Evolutionary conservation across 2,329 filamentous ascomycete species (phyloP).

Genomic region (Calycina herbarum): DNA sequence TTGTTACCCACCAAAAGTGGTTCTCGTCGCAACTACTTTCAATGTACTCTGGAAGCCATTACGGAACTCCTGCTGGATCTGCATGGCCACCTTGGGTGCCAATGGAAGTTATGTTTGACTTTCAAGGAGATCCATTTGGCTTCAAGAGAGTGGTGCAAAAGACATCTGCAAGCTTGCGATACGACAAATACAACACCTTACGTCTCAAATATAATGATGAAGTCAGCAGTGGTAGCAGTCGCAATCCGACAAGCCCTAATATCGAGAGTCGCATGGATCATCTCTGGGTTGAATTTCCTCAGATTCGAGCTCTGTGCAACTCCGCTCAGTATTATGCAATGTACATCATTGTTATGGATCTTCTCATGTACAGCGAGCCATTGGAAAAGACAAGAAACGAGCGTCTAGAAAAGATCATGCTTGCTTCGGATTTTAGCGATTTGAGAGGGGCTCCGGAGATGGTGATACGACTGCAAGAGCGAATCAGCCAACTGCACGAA

Average conservation of each 20-base stretch:
- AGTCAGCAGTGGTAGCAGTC: slow-evolving; percentile 59
- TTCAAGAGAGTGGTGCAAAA: slow-evolving; percentile 97
- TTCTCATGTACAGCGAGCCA: slow-evolving; percentile 94
- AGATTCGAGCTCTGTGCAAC: slow-evolving; percentile 92
- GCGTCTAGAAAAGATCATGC: slow-evolving; percentile 95
- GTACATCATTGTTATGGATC: slow-evolving; percentile 95
- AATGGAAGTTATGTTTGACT: slow-evolving; percentile 98
- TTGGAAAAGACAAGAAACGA: slow-evolving; percentile 96
- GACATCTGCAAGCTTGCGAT: slow-evolving; percentile 89
- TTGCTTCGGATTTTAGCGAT: slow-evolving; percentile 98
- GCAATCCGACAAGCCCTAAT: slow-evolving; percentile 51
- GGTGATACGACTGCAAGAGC: slow-evolving; percentile 86
- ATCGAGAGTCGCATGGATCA: slow-evolving; percentile 87
- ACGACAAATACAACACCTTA: slow-evolving; percentile 97
- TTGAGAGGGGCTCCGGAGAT: slow-evolving; percentile 89
- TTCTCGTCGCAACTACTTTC: slow-evolving; percentile 82
- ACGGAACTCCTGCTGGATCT: slow-evolving; percentile 80
- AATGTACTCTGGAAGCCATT: slow-evolving; percentile 91
- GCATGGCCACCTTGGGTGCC: slow-evolving; percentile 98
- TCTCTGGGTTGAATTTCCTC: slow-evolving; percentile 94
- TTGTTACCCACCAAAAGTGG: slow-evolving; percentile 91
- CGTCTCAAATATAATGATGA: slow-evolving; percentile 97
- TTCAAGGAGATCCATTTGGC: slow-evolving; percentile 89
- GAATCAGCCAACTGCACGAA: slow-evolving; percentile 90
- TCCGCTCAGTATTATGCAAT: slow-evolving; percentile 96